Percentiles rank a stretch among this genome's conserved stretches.
phyloP scores from a whole-genome alignment of 1,139 yeast genomes.

The Blastobotrys ciferrii region DNA sequence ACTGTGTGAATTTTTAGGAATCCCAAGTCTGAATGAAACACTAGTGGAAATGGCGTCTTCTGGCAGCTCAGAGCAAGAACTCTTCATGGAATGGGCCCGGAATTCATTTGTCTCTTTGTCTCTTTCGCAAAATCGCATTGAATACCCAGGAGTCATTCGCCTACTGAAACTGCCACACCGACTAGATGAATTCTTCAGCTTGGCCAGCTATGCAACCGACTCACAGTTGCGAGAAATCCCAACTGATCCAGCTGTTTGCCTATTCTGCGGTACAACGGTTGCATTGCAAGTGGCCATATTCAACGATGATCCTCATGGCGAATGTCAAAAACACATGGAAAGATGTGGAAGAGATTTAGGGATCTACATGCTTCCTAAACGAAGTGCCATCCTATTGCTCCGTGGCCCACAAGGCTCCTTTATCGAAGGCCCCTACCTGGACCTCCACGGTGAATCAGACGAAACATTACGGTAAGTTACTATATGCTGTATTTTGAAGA shows the following conservation, averaged over 20 bases:
- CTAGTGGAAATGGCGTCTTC: conserved; percentile 21
- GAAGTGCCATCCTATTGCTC: conserved; percentile 64
- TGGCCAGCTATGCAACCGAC: conserved; percentile 18
- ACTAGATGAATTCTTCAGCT: conserved; percentile 61
- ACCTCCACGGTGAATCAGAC: conserved; percentile 83
- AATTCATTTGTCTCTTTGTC: conserved; percentile 6
- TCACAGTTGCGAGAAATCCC: conserved; percentile 34
- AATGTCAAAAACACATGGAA: conserved; percentile 39
- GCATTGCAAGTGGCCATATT: conserved; percentile 56
- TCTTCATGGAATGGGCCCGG: conserved; percentile 13
- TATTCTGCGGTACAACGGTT: conserved; percentile 73
- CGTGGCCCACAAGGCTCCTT: conserved; percentile 72
- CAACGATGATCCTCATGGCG: conserved; percentile 31
- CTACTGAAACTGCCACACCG: conserved; percentile 63
- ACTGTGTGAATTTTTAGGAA: conserved; percentile 51
- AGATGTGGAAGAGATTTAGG: conserved; percentile 67
- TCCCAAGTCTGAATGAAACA: conserved; percentile 45
- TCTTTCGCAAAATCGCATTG: conserved; percentile 36
- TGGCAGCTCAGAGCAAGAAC: conserved; percentile 13
- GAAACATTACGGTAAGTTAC: conserved; percentile 48
- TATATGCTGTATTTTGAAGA: not conserved
- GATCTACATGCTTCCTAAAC: conserved; percentile 73
- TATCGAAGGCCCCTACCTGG: conserved; percentile 79
- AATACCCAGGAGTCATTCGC: conserved; percentile 66
- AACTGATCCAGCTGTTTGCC: conserved; percentile 81